Conservation (phyloP, 768 basidiomycete genomes). For the Termitomyces sp. region DNA sequence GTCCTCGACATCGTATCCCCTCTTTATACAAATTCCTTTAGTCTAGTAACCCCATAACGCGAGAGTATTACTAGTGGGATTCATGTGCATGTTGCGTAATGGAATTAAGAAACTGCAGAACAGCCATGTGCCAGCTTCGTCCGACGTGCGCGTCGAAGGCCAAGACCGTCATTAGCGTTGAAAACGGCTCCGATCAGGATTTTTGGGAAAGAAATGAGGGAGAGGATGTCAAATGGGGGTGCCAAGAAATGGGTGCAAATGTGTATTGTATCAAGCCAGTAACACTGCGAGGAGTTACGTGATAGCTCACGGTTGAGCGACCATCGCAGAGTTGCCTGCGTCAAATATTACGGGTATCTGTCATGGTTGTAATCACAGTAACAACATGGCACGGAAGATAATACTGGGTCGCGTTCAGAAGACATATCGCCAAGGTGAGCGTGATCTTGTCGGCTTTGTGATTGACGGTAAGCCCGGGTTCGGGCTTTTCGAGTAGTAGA, state of each 20-base stretch:
- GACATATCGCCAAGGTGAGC: not conserved
- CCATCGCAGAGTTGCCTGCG: not conserved
- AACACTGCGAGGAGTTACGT: not conserved
- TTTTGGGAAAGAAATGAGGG: not conserved
- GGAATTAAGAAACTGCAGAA: not conserved
- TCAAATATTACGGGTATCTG: not conserved
- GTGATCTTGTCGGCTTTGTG: not conserved
- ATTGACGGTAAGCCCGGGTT: not conserved
- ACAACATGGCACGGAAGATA: not conserved
- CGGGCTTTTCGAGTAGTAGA: not conserved
- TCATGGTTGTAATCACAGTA: not conserved
- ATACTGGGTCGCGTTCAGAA: not conserved
- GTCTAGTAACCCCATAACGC: not conserved
- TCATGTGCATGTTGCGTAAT: not conserved
- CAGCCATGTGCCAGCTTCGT: not conserved
- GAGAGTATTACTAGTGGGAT: not conserved
- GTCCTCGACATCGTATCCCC: not conserved
- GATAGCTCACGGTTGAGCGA: not conserved
- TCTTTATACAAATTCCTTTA: conserved; percentile 6
- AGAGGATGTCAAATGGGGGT: not conserved
- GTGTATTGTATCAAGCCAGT: not conserved
- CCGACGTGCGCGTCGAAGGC: not conserved
- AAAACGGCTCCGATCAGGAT: not conserved
- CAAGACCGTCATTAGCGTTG: not conserved
- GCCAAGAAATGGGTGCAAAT: conserved; percentile 5